phyloP scores from a whole-genome alignment of 805 yeast genomes.

The Cyberlindnera subsufficiens region DNA sequence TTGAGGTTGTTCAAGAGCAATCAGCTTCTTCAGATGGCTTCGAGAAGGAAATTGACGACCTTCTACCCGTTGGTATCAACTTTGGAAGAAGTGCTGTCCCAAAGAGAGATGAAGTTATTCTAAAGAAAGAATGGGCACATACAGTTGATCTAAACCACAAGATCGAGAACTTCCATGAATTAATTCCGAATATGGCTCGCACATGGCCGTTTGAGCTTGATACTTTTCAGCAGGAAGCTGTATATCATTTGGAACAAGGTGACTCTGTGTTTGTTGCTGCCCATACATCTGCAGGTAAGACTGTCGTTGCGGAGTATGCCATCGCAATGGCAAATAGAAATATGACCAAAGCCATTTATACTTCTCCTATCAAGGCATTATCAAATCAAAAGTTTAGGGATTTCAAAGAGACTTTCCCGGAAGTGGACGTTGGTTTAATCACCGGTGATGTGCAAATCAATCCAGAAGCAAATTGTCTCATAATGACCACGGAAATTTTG shows the following conservation, averaged over 20 bases:
- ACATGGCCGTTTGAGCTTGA: slow-evolving; percentile 94
- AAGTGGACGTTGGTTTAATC: slow-evolving; percentile 84
- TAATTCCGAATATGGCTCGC: slow-evolving; percentile 91
- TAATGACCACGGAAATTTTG: slow-evolving; percentile 96
- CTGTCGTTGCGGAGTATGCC: slow-evolving; percentile 97
- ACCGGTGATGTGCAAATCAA: slow-evolving; percentile 98
- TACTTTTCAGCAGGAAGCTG: slow-evolving; percentile 94
- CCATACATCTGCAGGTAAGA: slow-evolving; percentile 97
- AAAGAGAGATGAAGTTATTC: not conserved
- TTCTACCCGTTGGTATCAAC: slow-evolving; percentile 45
- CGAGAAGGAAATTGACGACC: slow-evolving; percentile 38
- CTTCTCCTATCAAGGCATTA: slow-evolving; percentile 90
- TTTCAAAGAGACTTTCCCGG: slow-evolving; percentile 72
- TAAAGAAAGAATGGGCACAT: slow-evolving; percentile 84
- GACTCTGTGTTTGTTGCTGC: slow-evolving; percentile 99
- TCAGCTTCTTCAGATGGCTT: slow-evolving; percentile 8
- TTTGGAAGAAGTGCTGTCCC: slow-evolving; percentile 33
- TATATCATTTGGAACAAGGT: slow-evolving; percentile 93
- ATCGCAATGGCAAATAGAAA: slow-evolving; percentile 94
- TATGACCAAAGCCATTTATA: slow-evolving; percentile 94
- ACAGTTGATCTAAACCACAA: slow-evolving; percentile 81
- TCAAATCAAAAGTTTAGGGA: slow-evolving; percentile 89
- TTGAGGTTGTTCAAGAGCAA: slow-evolving; percentile 1
- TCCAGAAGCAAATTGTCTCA: slow-evolving; percentile 91
- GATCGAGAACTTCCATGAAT: slow-evolving; percentile 76